These are phyloP conservation scores for Sclerotinia glacialis DNA, from an alignment of 2,329 filamentous ascomycete species.

Conservation along the genomic window DNA sequence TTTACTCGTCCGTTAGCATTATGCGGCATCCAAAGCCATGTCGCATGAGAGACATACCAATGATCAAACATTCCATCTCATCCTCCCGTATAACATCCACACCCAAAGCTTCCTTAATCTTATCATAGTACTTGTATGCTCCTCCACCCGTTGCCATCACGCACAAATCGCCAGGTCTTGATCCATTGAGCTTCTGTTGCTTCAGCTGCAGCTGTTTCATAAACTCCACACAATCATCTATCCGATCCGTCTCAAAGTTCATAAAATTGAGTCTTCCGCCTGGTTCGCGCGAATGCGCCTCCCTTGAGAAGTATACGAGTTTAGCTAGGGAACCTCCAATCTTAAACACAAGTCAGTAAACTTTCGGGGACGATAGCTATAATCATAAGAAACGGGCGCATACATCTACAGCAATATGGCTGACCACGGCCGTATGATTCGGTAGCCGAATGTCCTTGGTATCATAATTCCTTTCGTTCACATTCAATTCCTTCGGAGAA, in stretches of 20 bases:
- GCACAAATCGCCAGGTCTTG: conserved; percentile 68
- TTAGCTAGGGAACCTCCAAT: conserved; percentile 96
- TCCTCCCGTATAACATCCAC: conserved; percentile 90
- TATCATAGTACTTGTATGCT: conserved; percentile 95
- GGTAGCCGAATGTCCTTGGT: conserved; percentile 94
- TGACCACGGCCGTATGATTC: conserved; percentile 91
- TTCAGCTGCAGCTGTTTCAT: conserved; percentile 83
- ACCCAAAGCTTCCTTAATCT: conserved; percentile 76
- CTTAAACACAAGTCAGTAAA: conserved; percentile 46
- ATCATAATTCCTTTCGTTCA: conserved; percentile 57
- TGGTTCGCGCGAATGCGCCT: conserved; percentile 72
- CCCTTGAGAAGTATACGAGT: conserved; percentile 94
- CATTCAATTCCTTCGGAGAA: conserved; percentile 45
- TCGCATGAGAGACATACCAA: conserved; percentile 56
- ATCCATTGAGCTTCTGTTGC: conserved; percentile 72
- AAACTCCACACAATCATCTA: conserved; percentile 90
- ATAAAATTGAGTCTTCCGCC: conserved; percentile 93
- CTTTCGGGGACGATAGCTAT: not conserved
- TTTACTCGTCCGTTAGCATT: conserved; percentile 1
- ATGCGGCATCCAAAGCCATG: not conserved
- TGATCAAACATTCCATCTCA: conserved; percentile 98
- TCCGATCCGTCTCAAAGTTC: conserved; percentile 92
- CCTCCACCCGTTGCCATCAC: conserved; percentile 96
- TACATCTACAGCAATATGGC: conserved; percentile 95
- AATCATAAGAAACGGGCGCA: conserved; percentile 41